phyloP scores from a whole-genome alignment of 2,329 filamentous ascomycete species.

The Chaetomiaceae sp. region DNA sequence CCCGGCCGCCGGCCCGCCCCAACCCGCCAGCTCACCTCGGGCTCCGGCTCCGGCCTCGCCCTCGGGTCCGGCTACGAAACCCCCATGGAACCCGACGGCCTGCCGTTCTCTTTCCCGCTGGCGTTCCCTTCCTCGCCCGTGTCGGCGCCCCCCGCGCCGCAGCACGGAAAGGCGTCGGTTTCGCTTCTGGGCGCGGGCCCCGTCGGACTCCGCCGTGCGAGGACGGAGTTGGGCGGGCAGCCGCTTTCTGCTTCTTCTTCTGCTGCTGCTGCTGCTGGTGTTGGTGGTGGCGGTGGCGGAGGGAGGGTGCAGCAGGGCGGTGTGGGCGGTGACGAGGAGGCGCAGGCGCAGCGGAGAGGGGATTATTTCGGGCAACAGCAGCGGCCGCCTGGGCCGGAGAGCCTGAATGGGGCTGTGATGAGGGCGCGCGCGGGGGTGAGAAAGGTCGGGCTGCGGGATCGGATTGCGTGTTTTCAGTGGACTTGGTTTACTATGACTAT shows the following conservation, averaged over 20 bases:
- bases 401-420: constrained; percentile 18
- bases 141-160: neutral
- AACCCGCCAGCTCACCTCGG: neutral
- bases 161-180: no score
- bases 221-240: no score
- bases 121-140: neutral
- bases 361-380: no score
- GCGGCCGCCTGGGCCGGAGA: constrained; percentile 3
- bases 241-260: no score
- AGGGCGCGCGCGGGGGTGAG: constrained; percentile 1
- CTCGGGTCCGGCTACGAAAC: constrained; percentile 3
- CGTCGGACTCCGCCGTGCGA: no score
- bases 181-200: no score
- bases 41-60: neutral
- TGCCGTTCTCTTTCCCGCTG: neutral
- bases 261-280: no score
- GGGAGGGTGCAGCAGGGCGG: neutral
- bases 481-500: constrained; percentile 73
- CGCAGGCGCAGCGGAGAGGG: neutral
- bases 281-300: neutral
- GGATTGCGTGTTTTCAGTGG: constrained; percentile 58
- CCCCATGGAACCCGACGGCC: neutral
- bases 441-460: constrained; percentile 43
- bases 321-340: neutral
- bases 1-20: neutral